A percentile compares a stretch with the other conserved stretches of the same genome.
Evolutionary conservation across 352 stramenopile species (phyloP).

Genomic region (Elongisporangium anandrum): DNA sequence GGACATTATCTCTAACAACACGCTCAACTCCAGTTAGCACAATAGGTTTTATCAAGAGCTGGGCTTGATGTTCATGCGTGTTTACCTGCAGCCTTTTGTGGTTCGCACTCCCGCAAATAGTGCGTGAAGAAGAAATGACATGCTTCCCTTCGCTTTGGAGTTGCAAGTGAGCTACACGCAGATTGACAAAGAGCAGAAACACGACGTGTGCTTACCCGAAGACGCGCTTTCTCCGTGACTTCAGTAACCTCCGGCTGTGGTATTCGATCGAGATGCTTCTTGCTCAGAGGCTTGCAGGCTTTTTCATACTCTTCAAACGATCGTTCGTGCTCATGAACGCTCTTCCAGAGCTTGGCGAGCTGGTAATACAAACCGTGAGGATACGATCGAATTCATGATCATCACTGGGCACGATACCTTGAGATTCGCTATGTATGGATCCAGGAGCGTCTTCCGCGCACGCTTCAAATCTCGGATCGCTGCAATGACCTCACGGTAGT

Average conservation of each 20-base stretch:
- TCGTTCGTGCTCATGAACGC: slow-evolving; percentile 41
- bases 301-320: slow-evolving; percentile 53
- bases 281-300: slow-evolving; percentile 25
- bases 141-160: slow-evolving; percentile 31
- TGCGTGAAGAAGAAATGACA: slow-evolving; percentile 44
- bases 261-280: slow-evolving; percentile 25
- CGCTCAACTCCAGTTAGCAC: slow-evolving; percentile 1
- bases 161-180: not conserved
- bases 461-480: slow-evolving; percentile 36
- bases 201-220: slow-evolving; percentile 16
- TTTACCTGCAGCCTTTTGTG: slow-evolving; percentile 31
- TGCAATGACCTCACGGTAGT: slow-evolving; percentile 40
- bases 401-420: slow-evolving; percentile 22
- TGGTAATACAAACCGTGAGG: slow-evolving; percentile 8
- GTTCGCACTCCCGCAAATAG: slow-evolving; percentile 26
- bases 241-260: slow-evolving; percentile 19
- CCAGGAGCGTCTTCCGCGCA: slow-evolving; percentile 26
- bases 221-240: slow-evolving; percentile 33
- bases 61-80: not conserved
- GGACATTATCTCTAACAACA: slow-evolving; percentile 20
- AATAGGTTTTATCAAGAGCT: not conserved
- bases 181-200: not conserved
- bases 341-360: slow-evolving; percentile 53
- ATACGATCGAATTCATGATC: not conserved
- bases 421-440: slow-evolving; percentile 48